A percentile compares a stretch with the other conserved stretches of the same genome.
These are phyloP conservation scores for Fusarium sacchari DNA, from an alignment of 2,329 filamentous ascomycete genomes.

Conservation along the genomic window DNA sequence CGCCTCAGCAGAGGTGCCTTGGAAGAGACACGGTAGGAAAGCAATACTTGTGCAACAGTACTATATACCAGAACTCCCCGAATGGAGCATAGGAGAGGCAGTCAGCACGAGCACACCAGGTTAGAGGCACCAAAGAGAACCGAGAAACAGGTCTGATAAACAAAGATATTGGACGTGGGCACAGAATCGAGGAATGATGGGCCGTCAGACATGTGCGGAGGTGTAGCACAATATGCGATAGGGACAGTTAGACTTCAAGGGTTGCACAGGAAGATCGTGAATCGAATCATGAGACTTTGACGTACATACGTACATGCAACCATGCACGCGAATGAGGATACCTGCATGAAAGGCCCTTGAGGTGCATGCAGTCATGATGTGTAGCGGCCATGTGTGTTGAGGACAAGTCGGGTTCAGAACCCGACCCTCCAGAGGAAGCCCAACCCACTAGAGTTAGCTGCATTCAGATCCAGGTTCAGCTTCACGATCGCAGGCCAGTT, in stretches of 20 bases:
- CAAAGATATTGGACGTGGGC: background rate
- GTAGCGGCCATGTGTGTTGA: constrained; percentile 38
- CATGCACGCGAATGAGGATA: constrained; percentile 37
- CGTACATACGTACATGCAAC: constrained; percentile 35
- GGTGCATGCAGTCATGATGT: constrained; percentile 43
- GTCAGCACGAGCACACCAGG: constrained; percentile 5
- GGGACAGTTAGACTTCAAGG: constrained; percentile 11
- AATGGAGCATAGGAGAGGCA: constrained; percentile 17
- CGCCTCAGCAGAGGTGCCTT: background rate
- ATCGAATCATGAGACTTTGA: constrained; percentile 32
- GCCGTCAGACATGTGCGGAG: constrained; percentile 23
- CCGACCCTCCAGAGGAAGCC: constrained; percentile 20
- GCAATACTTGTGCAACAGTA: background rate
- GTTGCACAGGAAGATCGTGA: constrained; percentile 35
- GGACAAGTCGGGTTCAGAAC: constrained; percentile 32
- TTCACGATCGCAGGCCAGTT: constrained; percentile 16
- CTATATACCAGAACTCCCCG: constrained; percentile 25
- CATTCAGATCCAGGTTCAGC: constrained; percentile 18
- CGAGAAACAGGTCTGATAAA: background rate
- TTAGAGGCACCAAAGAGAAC: constrained; percentile 10
- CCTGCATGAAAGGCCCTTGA: constrained; percentile 41
- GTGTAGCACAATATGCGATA: constrained; percentile 17
- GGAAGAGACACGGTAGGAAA: background rate
- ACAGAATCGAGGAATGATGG: constrained; percentile 10
- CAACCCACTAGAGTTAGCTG: constrained; percentile 29